Evolutionary conservation across 202 grass and related monocot species (phyloP).

Genomic region (Saccharum hybrid): DNA sequence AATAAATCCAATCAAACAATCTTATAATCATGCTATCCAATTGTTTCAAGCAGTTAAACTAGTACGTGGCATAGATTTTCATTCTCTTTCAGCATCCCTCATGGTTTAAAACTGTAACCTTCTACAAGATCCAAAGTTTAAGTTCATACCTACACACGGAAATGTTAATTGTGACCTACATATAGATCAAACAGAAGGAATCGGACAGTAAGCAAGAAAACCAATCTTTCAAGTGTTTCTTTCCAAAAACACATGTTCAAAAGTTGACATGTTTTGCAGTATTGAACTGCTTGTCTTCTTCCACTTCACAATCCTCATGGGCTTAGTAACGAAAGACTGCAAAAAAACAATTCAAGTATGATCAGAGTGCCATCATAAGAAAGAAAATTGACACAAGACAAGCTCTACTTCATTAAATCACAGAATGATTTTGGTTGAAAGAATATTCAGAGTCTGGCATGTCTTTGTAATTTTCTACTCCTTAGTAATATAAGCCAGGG

Average conservation of each 20-base stretch:
- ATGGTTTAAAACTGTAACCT: neutral
- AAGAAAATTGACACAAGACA: neutral
- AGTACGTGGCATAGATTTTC: neutral
- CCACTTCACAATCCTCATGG: constrained; percentile 30
- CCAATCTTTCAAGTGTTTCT: constrained; percentile 31
- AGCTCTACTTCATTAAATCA: neutral
- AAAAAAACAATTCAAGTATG: constrained; percentile 1
- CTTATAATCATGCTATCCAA: neutral
- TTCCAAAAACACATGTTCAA: neutral
- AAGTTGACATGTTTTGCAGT: neutral
- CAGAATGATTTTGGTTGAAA: constrained; percentile 10
- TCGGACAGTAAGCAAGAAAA: constrained; percentile 1
- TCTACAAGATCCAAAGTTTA: neutral
- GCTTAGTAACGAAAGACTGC: constrained; percentile 47
- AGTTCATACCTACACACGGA: neutral
- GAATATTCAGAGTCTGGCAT: neutral
- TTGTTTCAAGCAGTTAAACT: neutral
- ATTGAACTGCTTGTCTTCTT: neutral
- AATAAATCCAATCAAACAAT: neutral
- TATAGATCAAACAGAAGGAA: constrained; percentile 15
- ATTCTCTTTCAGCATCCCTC: neutral
- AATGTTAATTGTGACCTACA: neutral
- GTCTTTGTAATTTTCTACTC: neutral
- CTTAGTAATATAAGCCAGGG: neutral
- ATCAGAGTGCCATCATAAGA: constrained; percentile 12